These are phyloP conservation scores for Chaetomium tenue DNA, from an alignment of 495 filamentous ascomycete species.

Conservation along the genomic window DNA sequence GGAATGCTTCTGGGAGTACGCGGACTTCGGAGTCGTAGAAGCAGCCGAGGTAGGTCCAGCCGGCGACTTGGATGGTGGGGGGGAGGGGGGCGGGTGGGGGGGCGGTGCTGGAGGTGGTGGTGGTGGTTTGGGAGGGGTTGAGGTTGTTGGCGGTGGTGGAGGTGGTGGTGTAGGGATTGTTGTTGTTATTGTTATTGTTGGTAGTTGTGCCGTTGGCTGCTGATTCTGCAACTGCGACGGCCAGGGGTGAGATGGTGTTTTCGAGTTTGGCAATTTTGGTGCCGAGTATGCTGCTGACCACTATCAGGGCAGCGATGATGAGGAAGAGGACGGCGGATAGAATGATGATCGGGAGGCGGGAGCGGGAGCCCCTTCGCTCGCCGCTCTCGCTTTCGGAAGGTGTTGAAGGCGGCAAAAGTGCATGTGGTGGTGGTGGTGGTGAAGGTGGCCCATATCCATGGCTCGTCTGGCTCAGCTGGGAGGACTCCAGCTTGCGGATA, in stretches of 20 bases:
- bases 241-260: neutral
- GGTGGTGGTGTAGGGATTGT: neutral
- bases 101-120: neutral
- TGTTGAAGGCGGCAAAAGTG: neutral
- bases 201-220: neutral
- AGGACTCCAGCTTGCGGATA: neutral
- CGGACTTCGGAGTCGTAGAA: slow-evolving; percentile 7
- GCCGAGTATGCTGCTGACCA: neutral
- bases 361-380: no score
- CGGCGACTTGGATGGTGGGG: neutral
- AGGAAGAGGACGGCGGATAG: neutral
- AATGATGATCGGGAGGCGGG: slow-evolving; percentile 2
- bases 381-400: neutral
- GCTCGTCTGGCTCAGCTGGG: neutral
- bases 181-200: neutral
- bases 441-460: no score
- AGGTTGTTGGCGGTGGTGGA: neutral
- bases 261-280: neutral
- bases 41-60: slow-evolving; percentile 16
- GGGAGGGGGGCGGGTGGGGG: neutral
- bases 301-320: slow-evolving; percentile 3
- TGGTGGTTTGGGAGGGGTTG: neutral
- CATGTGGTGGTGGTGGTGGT: neutral
- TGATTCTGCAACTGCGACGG: neutral
- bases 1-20: neutral